Evolutionary conservation across 2,329 filamentous ascomycete species (phyloP).

Genomic region (Juglanconis juglandina): DNA sequence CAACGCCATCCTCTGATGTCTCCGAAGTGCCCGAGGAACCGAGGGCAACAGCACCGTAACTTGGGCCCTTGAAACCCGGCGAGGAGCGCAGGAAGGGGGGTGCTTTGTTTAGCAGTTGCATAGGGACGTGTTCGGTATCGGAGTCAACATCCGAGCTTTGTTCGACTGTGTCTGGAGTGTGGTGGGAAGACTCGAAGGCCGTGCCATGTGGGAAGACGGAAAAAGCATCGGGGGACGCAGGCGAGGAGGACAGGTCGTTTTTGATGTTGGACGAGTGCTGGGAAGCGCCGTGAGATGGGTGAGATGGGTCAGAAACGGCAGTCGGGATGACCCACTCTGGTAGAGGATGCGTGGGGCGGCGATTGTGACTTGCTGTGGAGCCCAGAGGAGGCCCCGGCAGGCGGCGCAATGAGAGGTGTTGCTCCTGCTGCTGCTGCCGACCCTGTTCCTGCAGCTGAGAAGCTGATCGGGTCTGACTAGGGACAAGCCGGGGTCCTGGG

Average conservation of each 20-base stretch:
- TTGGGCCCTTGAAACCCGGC: slow-evolving; percentile 29
- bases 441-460: background rate
- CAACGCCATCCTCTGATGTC: slow-evolving; percentile 8
- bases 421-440: background rate
- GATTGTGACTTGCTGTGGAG: slow-evolving; percentile 4
- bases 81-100: slow-evolving; percentile 29
- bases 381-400: slow-evolving; percentile 4
- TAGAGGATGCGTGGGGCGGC: slow-evolving; percentile 11
- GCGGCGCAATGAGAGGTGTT: slow-evolving; percentile 17
- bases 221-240: slow-evolving; percentile 6
- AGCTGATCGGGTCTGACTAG: slow-evolving; percentile 1
- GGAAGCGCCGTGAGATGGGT: background rate
- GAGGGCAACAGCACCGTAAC: slow-evolving; percentile 31
- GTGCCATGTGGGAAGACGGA: slow-evolving; percentile 17
- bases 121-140: slow-evolving; percentile 13
- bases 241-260: slow-evolving; percentile 9
- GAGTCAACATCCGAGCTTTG: slow-evolving; percentile 6
- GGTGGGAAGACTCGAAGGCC: slow-evolving; percentile 2
- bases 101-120: slow-evolving; percentile 22
- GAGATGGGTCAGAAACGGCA: slow-evolving; percentile 11
- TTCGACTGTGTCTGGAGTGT: slow-evolving; percentile 1
- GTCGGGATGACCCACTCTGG: slow-evolving; percentile 14
- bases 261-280: slow-evolving; percentile 9
- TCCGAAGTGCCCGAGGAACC: slow-evolving; percentile 5
- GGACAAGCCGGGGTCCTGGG: background rate